phyloP scores from a whole-genome alignment of 208 protist species.

The Wallacemonas sp. region DNA sequence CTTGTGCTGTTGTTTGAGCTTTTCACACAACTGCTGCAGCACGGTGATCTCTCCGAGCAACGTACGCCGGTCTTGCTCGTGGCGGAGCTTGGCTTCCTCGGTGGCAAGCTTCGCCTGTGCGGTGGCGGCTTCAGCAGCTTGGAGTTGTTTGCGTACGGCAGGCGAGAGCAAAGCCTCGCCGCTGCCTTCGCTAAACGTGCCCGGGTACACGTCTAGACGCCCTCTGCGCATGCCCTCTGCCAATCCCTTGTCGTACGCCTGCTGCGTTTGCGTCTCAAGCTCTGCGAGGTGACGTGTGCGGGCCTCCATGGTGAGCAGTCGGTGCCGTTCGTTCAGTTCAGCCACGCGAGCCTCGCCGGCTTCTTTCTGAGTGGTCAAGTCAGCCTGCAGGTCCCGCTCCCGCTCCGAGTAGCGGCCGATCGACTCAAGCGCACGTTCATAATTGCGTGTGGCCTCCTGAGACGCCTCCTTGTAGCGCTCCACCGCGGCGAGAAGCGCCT shows the following conservation, averaged over 20 bases:
- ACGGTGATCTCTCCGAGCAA: conserved; percentile 57
- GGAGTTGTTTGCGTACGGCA: background rate
- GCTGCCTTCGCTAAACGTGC: conserved; percentile 16
- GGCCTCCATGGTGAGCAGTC: conserved; percentile 54
- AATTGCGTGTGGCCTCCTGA: conserved; percentile 64
- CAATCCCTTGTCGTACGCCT: conserved; percentile 43
- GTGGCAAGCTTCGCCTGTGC: conserved; percentile 31
- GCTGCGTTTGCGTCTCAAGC: conserved; percentile 35
- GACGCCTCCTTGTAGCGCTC: conserved; percentile 50
- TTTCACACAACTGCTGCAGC: conserved; percentile 38
- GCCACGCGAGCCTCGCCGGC: conserved; percentile 31
- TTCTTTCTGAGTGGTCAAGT: conserved; percentile 59
- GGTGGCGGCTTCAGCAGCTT: conserved; percentile 22
- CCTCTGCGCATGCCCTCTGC: conserved; percentile 42
- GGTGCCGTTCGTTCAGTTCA: conserved; percentile 53
- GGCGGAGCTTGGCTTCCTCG: conserved; percentile 34
- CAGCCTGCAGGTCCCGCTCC: conserved; percentile 46
- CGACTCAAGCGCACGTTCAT: conserved; percentile 69
- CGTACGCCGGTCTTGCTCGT: conserved; percentile 46
- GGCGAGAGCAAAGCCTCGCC: background rate
- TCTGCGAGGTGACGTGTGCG: conserved; percentile 48
- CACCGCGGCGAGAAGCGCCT: conserved; percentile 59
- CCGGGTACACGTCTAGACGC: conserved; percentile 13
- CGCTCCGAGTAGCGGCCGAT: conserved; percentile 66
- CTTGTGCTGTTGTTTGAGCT: conserved; percentile 26